phyloP scores from a whole-genome alignment of 2,329 filamentous ascomycete genomes.

The Calcarisporium arbuscula region DNA sequence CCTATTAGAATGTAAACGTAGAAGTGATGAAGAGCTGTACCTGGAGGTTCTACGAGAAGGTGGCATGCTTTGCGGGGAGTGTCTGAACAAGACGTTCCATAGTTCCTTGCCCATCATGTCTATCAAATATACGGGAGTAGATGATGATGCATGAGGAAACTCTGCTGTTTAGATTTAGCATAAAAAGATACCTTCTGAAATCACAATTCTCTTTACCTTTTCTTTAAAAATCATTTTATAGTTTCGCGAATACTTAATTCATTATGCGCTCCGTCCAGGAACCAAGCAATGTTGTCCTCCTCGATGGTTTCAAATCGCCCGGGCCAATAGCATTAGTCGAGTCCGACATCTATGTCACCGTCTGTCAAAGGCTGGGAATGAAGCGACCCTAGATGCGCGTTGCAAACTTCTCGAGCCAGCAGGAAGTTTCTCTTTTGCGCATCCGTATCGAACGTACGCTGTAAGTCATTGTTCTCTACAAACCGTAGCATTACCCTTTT shows the following conservation, averaged over 20 bases:
- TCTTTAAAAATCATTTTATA: conserved; percentile 23
- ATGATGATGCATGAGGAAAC: no score
- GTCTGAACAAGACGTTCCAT: no score
- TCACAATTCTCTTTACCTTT: no score
- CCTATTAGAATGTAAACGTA: no score
- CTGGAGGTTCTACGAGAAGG: no score
- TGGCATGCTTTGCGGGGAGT: no score
- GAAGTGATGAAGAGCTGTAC: no score
- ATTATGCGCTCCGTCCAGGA: conserved; percentile 36
- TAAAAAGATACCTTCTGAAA: no score
- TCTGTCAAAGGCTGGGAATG: not conserved
- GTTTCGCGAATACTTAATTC: conserved; percentile 29
- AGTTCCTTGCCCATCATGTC: no score
- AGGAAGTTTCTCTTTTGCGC: conserved; percentile 25
- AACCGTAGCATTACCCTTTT: conserved; percentile 21
- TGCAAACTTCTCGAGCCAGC: conserved; percentile 19
- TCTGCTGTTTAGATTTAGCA: no score
- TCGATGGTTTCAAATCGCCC: conserved; percentile 26
- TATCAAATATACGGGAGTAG: no score
- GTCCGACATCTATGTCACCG: conserved; percentile 17
- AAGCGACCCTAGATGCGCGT: not conserved
- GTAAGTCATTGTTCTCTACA: conserved; percentile 14
- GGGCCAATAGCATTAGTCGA: conserved; percentile 21
- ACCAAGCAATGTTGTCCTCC: conserved; percentile 23
- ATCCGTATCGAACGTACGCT: conserved; percentile 14